Evolutionary conservation across 2,329 filamentous ascomycete genomes (phyloP), one percentile per base, ranked within the genome.

Genomic region (Claviceps sp.): DNA sequence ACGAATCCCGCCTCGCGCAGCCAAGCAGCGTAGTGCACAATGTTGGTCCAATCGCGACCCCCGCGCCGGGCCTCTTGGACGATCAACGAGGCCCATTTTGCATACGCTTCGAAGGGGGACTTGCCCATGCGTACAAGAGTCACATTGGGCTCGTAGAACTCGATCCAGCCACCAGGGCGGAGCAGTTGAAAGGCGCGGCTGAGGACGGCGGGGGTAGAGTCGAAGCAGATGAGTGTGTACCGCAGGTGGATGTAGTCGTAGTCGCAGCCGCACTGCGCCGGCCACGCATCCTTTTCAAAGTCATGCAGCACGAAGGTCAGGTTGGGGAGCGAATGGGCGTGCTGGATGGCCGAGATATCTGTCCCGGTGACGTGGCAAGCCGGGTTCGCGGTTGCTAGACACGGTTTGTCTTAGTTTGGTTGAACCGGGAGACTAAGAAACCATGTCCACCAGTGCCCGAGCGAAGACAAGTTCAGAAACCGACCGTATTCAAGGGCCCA

Each of bases 181-280:
- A 69, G 59, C 52, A 64, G 70, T 54, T 71, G 63, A 54, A 70
- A 76, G 13, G 70, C 68, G 57, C 73, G 65, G 14, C 60, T 55
- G 50, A 78, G 65, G n/a, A 81, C 64, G 8, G 62, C 62, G 1
- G 68, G 69, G 68, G 73, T 76, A 57, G 80, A 70, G 10, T 66
- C 61, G 50, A 81, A 73, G 53, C 72, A 73, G n/a, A 70, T 70
- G 2, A 70, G 68, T 62, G 81, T 70, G 48, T 73, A 68, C 22
- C 77, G 70, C 40, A 68, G 64, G 60, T 80, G 75, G 51, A 81
- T 73, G 57, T 73, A 76, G 63, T 80, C 76, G 60, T 80, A 80
- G 48, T 73, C 64, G 1, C 67, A 57, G 53, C 70, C 4, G 4
- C 14, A 4, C 6, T 70, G 26, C 17, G 56, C 63, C 3, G 72